Base-by-base conservation (phyloP, 1,284 basidiomycete species). In the Cystobasidiaceae sp. region DNA sequence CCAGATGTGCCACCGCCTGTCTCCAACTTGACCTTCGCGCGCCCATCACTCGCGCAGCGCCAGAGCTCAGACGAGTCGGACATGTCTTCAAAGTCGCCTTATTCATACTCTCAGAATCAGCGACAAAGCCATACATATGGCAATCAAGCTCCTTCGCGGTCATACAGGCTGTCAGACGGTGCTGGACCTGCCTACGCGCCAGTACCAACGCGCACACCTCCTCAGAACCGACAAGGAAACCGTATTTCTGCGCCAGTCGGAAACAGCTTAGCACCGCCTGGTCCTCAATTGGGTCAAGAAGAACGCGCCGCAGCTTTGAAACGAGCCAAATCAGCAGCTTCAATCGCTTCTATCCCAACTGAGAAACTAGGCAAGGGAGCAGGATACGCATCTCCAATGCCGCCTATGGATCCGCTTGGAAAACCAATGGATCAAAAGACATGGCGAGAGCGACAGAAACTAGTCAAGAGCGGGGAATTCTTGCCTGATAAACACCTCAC, bases 311-410 rank as follows among this genome's bases (percentile, higher is more conserved):
- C 46, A 15, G 60, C 44, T n/a, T 39, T 59, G 19, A 34, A 45
- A 30, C 32, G 48, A 52, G 27, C 60, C 23, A 33, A 52, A 25
- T 52, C 48, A 50, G 32, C 54, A 39, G 41, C 48, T 23, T 43
- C 45, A 7, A 25, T 52, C n/a, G 54, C 51, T 25, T 62, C 60
- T 28, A 62, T 62, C 27, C 46, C 60, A 43, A 17, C 60, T 33
- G 60, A 62, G 34, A 37, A 50, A 17, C 41, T 62, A 44, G 60
- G 60, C 41, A 62, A 62, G 44, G 60, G 60, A 43, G 60, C 60
- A 45, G 60, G 60, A 43, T 62, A 62, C 25, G 60, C 60, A 41
- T 62, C 60, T 33, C 60, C 60, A 1, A 62, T 62, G 60, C 49
- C 60, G 33, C 60, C 60, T 11, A 45, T 62, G 50, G 60, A 50